Percentiles rank a stretch among this genome's conserved stretches.
phyloP scores from a whole-genome alignment of 371 early-diverging fungal species.

The Basidiobolus meristosporus region DNA sequence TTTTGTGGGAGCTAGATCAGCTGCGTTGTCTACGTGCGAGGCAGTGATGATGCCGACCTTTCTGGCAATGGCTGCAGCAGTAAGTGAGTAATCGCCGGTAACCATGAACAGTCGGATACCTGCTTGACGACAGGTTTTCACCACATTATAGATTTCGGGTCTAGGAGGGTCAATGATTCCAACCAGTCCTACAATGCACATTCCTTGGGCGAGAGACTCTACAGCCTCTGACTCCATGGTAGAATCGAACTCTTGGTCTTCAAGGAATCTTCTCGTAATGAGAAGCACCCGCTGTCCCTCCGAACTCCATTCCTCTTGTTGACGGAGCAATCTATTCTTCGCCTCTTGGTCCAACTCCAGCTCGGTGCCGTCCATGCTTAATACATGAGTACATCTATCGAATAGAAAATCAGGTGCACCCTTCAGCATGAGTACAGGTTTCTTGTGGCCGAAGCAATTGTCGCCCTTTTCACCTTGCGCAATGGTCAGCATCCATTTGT shows the following conservation, averaged over 20 bases:
- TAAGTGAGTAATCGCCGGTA: conserved; percentile 48
- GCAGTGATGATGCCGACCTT: conserved; percentile 35
- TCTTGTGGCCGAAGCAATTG: conserved; percentile 4
- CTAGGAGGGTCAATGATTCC: conserved; percentile 59
- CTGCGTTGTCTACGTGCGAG: neutral
- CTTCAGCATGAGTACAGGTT: conserved; percentile 27
- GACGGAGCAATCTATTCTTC: conserved; percentile 8
- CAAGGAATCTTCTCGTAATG: conserved; percentile 5
- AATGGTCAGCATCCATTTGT: conserved; percentile 23
- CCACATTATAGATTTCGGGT: conserved; percentile 30
- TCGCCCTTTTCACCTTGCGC: neutral
- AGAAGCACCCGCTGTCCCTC: conserved; percentile 47
- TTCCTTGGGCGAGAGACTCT: conserved; percentile 4
- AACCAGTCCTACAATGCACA: conserved; percentile 35
- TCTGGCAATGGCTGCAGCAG: conserved; percentile 49
- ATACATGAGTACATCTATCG: conserved; percentile 16
- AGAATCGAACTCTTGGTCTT: neutral
- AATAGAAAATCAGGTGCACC: conserved; percentile 64
- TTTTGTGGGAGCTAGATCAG: neutral
- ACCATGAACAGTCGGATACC: conserved; percentile 62
- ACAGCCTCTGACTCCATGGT: conserved; percentile 9
- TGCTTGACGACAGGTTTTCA: conserved; percentile 29
- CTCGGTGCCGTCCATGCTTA: conserved; percentile 16
- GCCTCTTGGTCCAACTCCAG: conserved; percentile 18
- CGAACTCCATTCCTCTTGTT: conserved; percentile 33